Evolutionary conservation across 495 filamentous ascomycete species (phyloP).

Genomic region (Patellaria atrata): DNA sequence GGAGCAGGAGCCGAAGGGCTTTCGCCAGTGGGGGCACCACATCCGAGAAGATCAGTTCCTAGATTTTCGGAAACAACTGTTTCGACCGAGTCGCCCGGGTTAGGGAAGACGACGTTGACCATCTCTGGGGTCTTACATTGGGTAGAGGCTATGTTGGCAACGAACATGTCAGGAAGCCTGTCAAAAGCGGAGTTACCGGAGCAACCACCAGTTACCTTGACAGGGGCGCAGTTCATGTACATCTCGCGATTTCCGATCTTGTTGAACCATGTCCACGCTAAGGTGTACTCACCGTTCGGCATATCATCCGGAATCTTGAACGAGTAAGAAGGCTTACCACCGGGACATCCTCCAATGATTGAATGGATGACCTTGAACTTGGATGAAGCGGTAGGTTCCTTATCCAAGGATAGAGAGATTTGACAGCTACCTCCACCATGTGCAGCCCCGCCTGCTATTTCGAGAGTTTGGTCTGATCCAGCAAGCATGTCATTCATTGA

Average conservation of each 20-base stretch:
- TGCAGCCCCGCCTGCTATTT: constrained; percentile 48
- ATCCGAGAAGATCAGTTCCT: neutral
- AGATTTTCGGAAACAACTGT: neutral
- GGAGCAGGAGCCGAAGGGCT: neutral
- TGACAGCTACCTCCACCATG: constrained; percentile 85
- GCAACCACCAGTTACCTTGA: constrained; percentile 34
- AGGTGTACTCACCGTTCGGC: constrained; percentile 35
- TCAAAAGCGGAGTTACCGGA: constrained; percentile 20
- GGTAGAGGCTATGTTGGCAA: constrained; percentile 36
- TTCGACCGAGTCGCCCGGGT: constrained; percentile 12
- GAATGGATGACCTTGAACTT: constrained; percentile 69
- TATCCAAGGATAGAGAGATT: constrained; percentile 61
- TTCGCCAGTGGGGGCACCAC: neutral
- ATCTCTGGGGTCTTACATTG: constrained; percentile 13
- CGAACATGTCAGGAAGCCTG: constrained; percentile 40
- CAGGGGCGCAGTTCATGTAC: constrained; percentile 46
- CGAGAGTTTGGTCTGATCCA: constrained; percentile 37
- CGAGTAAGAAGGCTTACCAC: constrained; percentile 29
- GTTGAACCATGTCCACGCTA: constrained; percentile 51
- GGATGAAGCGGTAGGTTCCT: constrained; percentile 39
- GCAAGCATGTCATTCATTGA: constrained; percentile 35
- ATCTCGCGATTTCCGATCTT: constrained; percentile 42
- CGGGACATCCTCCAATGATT: constrained; percentile 64
- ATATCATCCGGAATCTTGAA: constrained; percentile 45
- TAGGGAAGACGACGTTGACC: constrained; percentile 12